Evolutionary conservation across 306 rosid species (phyloP).

Genomic region (Gynostemma pentaphyllum): DNA sequence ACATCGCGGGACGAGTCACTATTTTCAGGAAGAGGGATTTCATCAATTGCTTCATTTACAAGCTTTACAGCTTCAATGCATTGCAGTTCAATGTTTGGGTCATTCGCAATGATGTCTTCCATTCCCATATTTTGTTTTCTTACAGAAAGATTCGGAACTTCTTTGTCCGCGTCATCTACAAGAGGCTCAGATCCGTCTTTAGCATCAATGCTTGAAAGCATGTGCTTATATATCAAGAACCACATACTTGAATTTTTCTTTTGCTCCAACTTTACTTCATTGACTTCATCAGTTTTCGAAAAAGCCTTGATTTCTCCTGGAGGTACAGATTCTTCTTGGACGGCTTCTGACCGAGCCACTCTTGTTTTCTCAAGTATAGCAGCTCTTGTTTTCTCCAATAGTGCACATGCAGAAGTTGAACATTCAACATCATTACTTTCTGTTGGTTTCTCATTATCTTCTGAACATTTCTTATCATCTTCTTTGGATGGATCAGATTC

Average conservation of each 20-base stretch:
- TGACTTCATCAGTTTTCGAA: conserved; percentile 17
- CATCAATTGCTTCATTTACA: conserved; percentile 88
- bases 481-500: conserved; percentile 15
- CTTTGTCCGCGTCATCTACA: conserved; percentile 20
- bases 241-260: conserved; percentile 45
- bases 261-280: conserved; percentile 25
- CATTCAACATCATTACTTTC: neutral
- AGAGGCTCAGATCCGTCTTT: conserved; percentile 25
- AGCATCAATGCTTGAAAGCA: conserved; percentile 48
- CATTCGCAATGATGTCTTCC: conserved; percentile 19
- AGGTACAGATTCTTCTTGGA: neutral
- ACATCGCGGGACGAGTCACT: conserved; percentile 28
- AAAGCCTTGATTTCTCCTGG: neutral
- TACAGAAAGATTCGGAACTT: neutral
- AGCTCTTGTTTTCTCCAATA: neutral
- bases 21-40: conserved; percentile 54
- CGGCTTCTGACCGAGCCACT: neutral
- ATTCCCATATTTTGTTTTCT: conserved; percentile 7
- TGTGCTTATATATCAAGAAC: conserved; percentile 71
- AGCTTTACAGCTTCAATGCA: conserved; percentile 71
- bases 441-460: neutral
- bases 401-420: neutral
- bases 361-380: neutral
- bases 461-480: conserved; percentile 18
- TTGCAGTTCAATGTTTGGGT: conserved; percentile 31